Evolutionary conservation across 805 yeast genomes (phyloP), one percentile per base, ranked within the genome.

Genomic region (Myxozyma udenii): DNA sequence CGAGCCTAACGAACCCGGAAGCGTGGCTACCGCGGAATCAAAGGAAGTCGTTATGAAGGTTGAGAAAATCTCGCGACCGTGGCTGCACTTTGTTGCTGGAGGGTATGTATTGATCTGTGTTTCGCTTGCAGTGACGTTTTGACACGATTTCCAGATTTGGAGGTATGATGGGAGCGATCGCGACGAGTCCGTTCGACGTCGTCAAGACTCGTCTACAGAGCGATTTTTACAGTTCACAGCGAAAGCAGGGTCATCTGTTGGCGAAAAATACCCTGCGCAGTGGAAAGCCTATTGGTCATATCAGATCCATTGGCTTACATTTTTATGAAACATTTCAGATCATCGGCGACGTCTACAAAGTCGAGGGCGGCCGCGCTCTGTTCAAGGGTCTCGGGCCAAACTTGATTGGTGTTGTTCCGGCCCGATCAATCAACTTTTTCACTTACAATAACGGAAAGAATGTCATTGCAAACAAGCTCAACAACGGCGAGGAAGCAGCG

Each of bases 301-400:
- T 77, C 1, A 59, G 71, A n/a, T 77, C 76, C 61, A 80, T 79
- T 1, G 74, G 71, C 1, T 79, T 78, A 50, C 98, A 93, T 71
- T 84, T 93, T 61, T 77, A 74, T 54, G 98, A 91, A 65, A 91
- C 98, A 0, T 78, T 84, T 53, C 72, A 75, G 24, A 93, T 89
- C 26, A 72, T 93, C 38, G 58, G 40, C 30, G 78, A 77, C 43
- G 85, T 93, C 18, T 85, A 87, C 66, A 68, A 68, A 28, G 71
- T 72, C 22, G 99, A 93, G 69, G 99, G 99, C 1, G 73, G 83
- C 25, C 73, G 85, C 39, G 91, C 98, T 3, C 73, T 93, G 41
- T 93, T 93, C 70, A 86, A 87, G 70, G 99, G 99, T 11, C 72
- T 93, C 45, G 98, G 98, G 0, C 98, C 99, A 7, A 93, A 91